These are phyloP conservation scores for Chiua sp. DNA, from an alignment of 1,284 basidiomycete genomes.

Conservation along the genomic window DNA sequence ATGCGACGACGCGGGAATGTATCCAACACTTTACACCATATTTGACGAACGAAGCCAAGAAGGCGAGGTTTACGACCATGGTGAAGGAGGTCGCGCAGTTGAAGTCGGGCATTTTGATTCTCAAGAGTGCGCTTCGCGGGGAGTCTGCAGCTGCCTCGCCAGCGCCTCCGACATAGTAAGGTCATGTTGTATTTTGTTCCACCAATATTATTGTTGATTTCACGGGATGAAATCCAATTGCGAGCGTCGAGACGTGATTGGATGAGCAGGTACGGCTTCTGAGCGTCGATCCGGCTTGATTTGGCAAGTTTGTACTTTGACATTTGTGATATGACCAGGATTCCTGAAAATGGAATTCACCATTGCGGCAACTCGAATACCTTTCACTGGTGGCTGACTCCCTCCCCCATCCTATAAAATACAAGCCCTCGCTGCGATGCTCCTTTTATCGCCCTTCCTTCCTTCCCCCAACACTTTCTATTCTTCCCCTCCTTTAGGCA, in stretches of 20 bases:
- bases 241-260: neutral
- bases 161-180: constrained; percentile 28
- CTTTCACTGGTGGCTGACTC: constrained; percentile 22
- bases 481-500: constrained; percentile 30
- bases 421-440: neutral
- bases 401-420: constrained; percentile 35
- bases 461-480: constrained; percentile 20
- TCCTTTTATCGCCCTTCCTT: constrained; percentile 11
- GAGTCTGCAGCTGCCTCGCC: constrained; percentile 34
- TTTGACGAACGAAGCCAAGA: constrained; percentile 69
- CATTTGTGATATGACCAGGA: constrained; percentile 4
- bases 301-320: constrained; percentile 10
- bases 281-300: constrained; percentile 29
- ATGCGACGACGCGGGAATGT: constrained; percentile 73
- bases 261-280: constrained; percentile 20
- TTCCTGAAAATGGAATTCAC: neutral
- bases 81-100: constrained; percentile 77
- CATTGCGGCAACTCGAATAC: constrained; percentile 18
- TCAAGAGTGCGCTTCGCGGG: constrained; percentile 51
- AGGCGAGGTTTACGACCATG: constrained; percentile 72
- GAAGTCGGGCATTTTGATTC: constrained; percentile 66
- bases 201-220: constrained; percentile 26
- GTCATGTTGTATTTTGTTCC: constrained; percentile 20
- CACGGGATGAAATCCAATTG: constrained; percentile 19
- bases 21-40: constrained; percentile 80